phyloP scores from a whole-genome alignment of 2,329 filamentous ascomycete genomes.

The Piedraia hortae region DNA sequence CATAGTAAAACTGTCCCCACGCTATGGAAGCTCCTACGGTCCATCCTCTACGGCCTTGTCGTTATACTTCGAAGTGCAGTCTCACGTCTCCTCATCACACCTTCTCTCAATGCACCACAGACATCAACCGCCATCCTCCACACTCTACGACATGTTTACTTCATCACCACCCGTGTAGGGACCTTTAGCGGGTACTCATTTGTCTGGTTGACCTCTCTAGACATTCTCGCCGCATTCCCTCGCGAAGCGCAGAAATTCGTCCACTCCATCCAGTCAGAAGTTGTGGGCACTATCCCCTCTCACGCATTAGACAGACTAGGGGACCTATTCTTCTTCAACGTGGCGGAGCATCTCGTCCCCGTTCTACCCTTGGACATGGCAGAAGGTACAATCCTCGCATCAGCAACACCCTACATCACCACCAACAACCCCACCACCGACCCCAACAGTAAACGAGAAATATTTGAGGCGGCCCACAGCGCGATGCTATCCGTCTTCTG shows the following conservation, averaged over 20 bases:
- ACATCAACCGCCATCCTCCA: constrained; percentile 46
- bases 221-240: constrained; percentile 49
- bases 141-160: constrained; percentile 50
- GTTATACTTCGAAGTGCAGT: constrained; percentile 37
- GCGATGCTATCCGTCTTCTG: constrained; percentile 56
- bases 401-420: constrained; percentile 43
- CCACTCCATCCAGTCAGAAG: constrained; percentile 28
- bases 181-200: constrained; percentile 67
- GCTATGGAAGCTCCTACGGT: constrained; percentile 49
- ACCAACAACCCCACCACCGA: constrained; percentile 29
- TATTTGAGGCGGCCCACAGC: constrained; percentile 78
- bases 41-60: constrained; percentile 47
- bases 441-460: too few species aligned
- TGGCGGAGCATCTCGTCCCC: constrained; percentile 57
- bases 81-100: not conserved
- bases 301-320: constrained; percentile 42
- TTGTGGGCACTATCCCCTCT: constrained; percentile 26
- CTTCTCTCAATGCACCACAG: constrained; percentile 22
- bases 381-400: constrained; percentile 45
- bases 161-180: constrained; percentile 49
- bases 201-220: constrained; percentile 54
- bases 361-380: constrained; percentile 36
- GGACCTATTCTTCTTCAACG: constrained; percentile 74
- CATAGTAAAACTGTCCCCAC: constrained; percentile 35
- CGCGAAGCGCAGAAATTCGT: constrained; percentile 39